Evolutionary conservation across 106 monocot species (phyloP).

Genomic region (Cymbidium sinense): DNA sequence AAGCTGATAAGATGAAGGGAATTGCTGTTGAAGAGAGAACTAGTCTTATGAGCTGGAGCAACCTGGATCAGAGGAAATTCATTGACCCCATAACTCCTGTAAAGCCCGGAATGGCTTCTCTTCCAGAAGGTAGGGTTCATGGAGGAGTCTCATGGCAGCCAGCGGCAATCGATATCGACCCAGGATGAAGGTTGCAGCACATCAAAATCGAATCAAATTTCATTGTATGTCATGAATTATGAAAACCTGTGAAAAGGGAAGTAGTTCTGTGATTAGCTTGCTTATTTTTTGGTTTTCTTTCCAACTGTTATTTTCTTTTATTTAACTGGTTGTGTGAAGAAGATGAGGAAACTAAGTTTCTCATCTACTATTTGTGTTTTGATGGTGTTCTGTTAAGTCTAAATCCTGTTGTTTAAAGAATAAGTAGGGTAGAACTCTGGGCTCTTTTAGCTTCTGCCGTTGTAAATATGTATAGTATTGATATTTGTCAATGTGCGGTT

Average conservation of each 20-base stretch:
- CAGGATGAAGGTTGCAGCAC: slow-evolving; percentile 1
- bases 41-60: too few relatives aligned
- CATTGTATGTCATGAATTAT: too few relatives aligned
- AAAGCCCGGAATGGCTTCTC: neutral
- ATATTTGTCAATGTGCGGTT: neutral
- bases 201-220: neutral
- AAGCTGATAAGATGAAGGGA: slow-evolving; percentile 9
- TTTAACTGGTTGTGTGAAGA: too few relatives aligned
- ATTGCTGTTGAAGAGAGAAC: neutral
- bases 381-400: neutral
- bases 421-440: neutral
- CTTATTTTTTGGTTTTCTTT: too few relatives aligned
- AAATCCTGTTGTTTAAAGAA: neutral
- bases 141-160: slow-evolving; percentile 58
- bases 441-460: neutral
- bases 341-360: neutral
- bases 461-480: neutral
- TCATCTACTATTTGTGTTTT: neutral
- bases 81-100: neutral
- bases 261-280: too few relatives aligned
- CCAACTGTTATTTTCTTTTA: too few relatives aligned
- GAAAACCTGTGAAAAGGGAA: too few relatives aligned
- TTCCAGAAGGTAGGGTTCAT: slow-evolving; percentile 67
- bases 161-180: neutral
- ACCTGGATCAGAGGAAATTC: too few relatives aligned